Evolutionary conservation across 2,329 filamentous ascomycete genomes (phyloP), one percentile per base, ranked within the genome.

Genomic region (Colletotrichum australisinense): DNA sequence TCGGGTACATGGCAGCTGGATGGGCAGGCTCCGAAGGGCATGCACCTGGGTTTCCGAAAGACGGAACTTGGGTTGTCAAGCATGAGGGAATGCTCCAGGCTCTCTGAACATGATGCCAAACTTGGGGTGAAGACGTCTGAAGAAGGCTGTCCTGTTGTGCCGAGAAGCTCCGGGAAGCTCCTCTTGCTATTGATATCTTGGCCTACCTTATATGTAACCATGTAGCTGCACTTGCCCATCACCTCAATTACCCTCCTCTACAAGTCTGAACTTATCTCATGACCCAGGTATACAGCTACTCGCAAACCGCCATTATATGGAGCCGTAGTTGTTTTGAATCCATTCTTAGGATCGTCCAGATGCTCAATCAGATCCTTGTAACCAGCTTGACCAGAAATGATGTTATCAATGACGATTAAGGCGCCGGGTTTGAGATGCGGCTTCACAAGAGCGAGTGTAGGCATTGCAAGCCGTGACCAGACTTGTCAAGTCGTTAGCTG

Each of bases 381-480:
- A 1, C 83, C 79, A 3, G 78, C 73, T 0, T 78, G 81, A 0
- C 82, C 78, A 1, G 79, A 80, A 14, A 84, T 79, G 0, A 82
- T 84, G 70, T 91, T 90, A 74, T 91, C 88, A 0, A 81, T 79
- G 0, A 90, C 78, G 1, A 90, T 80, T 9, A 88, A 79, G 0
- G 87, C 86, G 0, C 89, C 88, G 3, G 78, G 76, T 63, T 80
- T 83, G 59, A 91, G 76, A 8, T 79, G 82, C 1, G 86, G 84
- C 63, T 85, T 79, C 2, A 90, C 80, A 0, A 87, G 76, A 69
- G 84, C 82, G 19, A 91, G 79, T 0, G 87, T 85, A 1, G 89
- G 88, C 24, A 91, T 80, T 2, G 88, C 87, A 64, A 91, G 78
- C 1, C 85, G 82, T 0, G 88, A 84, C 88, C 89, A 91, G 65